These are phyloP conservation scores for Onygenales sp. DNA, from an alignment of 2,329 filamentous ascomycete species.

Conservation along the genomic window DNA sequence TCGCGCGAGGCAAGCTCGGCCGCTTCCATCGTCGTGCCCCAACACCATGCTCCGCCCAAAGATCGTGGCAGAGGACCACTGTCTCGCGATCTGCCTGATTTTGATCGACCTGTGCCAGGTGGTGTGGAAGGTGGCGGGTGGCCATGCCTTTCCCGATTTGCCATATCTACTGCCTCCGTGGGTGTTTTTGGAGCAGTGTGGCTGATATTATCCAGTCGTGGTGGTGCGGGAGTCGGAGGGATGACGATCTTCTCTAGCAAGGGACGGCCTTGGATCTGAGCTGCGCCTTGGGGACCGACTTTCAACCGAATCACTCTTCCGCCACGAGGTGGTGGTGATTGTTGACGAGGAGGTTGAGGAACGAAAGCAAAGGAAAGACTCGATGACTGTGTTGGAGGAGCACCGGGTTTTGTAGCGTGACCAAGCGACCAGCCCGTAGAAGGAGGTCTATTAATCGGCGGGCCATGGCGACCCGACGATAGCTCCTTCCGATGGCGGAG, in stretches of 20 bases:
- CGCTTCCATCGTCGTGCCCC: conserved; percentile 2
- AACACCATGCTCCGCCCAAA: conserved; percentile 12
- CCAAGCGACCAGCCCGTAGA: neutral
- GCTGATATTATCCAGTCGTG: neutral
- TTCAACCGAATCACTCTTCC: conserved; percentile 13
- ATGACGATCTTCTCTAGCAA: neutral
- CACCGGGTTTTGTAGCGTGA: neutral
- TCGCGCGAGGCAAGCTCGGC: conserved; percentile 3
- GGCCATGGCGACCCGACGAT: neutral
- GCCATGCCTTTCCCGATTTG: neutral
- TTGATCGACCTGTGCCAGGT: neutral
- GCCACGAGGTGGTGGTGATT: neutral
- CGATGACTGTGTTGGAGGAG: neutral
- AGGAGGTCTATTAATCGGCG: neutral
- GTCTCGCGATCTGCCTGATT: neutral
- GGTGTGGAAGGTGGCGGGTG: neutral
- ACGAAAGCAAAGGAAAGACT: neutral
- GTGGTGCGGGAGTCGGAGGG: neutral
- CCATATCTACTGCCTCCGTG: neutral
- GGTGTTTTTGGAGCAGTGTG: neutral
- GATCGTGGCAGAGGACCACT: conserved; percentile 7
- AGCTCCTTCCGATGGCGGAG: conserved; percentile 5
- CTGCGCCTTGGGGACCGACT: conserved; percentile 15
- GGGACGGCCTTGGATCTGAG: conserved; percentile 11
- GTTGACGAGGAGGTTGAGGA: neutral